phyloP scores from a whole-genome alignment of 257 asterid species.

The Scutellaria galericulata region DNA sequence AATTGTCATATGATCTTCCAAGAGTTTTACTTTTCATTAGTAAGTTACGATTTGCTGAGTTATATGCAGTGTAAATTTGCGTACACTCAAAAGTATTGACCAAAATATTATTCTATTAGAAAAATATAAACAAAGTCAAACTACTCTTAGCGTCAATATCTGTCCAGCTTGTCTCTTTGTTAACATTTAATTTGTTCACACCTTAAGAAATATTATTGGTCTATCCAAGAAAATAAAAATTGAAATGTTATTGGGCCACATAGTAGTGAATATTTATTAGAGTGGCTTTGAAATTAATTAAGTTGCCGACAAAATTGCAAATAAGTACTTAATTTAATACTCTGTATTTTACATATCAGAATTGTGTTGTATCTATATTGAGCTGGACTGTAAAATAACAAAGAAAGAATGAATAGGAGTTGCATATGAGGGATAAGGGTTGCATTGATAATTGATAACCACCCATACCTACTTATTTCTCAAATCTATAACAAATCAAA shows the following conservation, averaged over 20 bases:
- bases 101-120: background rate
- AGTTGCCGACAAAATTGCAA: background rate
- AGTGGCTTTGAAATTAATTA: background rate
- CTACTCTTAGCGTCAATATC: background rate
- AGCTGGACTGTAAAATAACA: background rate
- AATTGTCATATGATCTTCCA: no score
- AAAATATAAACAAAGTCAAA: slow-evolving; percentile 20
- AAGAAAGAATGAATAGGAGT: background rate
- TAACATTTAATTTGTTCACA: slow-evolving; percentile 34
- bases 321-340: no score
- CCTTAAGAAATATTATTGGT: slow-evolving; percentile 24
- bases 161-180: background rate
- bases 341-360: no score
- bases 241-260: slow-evolving; percentile 32
- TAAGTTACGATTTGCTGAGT: no score
- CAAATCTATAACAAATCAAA: background rate
- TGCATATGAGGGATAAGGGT: background rate
- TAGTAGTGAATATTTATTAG: slow-evolving; percentile 12
- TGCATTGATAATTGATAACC: slow-evolving; percentile 3
- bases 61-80: background rate
- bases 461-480: slow-evolving; percentile 33
- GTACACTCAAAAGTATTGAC: slow-evolving; percentile 21
- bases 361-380: background rate
- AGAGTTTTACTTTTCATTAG: no score
- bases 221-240: slow-evolving; percentile 18